Base-by-base conservation (phyloP, 1,139 yeast species). In the Sugiyamaella castrensis region DNA sequence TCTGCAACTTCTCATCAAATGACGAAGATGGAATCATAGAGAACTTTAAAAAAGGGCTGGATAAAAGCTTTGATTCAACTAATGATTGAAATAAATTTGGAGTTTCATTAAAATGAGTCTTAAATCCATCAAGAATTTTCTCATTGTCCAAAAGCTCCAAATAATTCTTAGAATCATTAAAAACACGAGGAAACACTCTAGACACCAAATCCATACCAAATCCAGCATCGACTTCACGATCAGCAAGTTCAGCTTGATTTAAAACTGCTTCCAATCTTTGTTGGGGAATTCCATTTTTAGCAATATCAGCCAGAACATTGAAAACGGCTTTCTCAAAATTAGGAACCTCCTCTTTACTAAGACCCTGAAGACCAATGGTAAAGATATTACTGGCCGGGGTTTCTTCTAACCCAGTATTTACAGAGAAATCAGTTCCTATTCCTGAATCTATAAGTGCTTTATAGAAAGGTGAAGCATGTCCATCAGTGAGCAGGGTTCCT, bases 381-480 rank as follows among this genome's bases (percentile, higher is more conserved):
- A 92, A 84, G 43, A 92, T 74, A 52, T 87, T 80, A 43, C 81
- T 77, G 0, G 91, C 84, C 8, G 96, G 86, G 40, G 89, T 82
- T 1, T 87, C 76, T 53, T 92, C 98, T 45, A 88, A 73, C 0
- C 98, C 98, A 0, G 96, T 75, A 61, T 94, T 94, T 6, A 91
- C 87, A 0, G 94, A 74, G 65, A 84, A 92, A 59, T 92, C 98
- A 43, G 87, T 81, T 37, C 95, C 98, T 40, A 82, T 67, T 1
- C 94, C 95, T 8, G 84, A 71, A 65, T 92, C 98, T 53, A 92
- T 85, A 51, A 92, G 73, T 24, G 80, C 80, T 67, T 89, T 88
- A 67, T 91, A 87, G 48, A 92, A 75, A 6, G 96, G 92, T 9
- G 98, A 85, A 11, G 92, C 84, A 62, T 91, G 98, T 1, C 98